phyloP scores from a whole-genome alignment of 2,329 filamentous ascomycete species.

The Dothideomycetidae sp. region DNA sequence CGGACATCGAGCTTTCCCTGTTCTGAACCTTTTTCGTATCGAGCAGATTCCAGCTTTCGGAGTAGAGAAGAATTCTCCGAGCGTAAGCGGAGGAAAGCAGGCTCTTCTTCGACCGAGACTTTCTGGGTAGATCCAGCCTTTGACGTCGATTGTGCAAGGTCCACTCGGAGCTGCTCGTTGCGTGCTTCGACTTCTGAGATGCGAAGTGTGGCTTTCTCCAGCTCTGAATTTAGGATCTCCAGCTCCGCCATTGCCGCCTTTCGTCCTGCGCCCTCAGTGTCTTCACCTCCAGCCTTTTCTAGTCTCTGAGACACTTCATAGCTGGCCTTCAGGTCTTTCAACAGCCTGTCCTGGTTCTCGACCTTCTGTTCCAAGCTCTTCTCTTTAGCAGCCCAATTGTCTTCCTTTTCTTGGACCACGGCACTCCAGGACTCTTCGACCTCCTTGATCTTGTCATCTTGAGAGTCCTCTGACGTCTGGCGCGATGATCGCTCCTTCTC shows the following conservation, averaged over 20 bases:
- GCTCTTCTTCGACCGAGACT: slow-evolving; percentile 69
- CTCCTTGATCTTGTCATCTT: slow-evolving; percentile 73
- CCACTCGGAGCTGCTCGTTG: slow-evolving; percentile 82
- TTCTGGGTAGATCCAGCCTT: slow-evolving; percentile 46
- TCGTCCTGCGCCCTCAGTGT: slow-evolving; percentile 39
- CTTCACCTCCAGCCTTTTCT: slow-evolving; percentile 53
- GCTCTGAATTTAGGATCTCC: slow-evolving; percentile 80
- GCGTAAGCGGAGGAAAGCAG: slow-evolving; percentile 70
- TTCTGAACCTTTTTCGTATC: slow-evolving; percentile 70
- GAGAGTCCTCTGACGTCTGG: slow-evolving; percentile 59
- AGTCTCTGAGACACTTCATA: slow-evolving; percentile 92
- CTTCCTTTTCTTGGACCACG: slow-evolving; percentile 81
- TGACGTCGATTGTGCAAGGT: slow-evolving; percentile 79
- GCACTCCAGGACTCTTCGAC: slow-evolving; percentile 82
- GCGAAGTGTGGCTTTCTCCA: slow-evolving; percentile 76
- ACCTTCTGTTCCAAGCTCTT: slow-evolving; percentile 82
- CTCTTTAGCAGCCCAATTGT: slow-evolving; percentile 94
- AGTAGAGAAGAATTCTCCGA: slow-evolving; percentile 89
- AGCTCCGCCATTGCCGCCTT: slow-evolving; percentile 73
- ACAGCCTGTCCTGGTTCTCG: slow-evolving; percentile 78
- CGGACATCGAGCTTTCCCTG: slow-evolving; percentile 63
- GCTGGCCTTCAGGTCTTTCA: slow-evolving; percentile 91
- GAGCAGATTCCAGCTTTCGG: slow-evolving; percentile 68
- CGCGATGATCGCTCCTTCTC: slow-evolving; percentile 61
- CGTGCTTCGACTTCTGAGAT: slow-evolving; percentile 83